Evolutionary conservation across 768 basidiomycete genomes (phyloP), one percentile per base, ranked within the genome.

Genomic region (Suillus tomentosus): DNA sequence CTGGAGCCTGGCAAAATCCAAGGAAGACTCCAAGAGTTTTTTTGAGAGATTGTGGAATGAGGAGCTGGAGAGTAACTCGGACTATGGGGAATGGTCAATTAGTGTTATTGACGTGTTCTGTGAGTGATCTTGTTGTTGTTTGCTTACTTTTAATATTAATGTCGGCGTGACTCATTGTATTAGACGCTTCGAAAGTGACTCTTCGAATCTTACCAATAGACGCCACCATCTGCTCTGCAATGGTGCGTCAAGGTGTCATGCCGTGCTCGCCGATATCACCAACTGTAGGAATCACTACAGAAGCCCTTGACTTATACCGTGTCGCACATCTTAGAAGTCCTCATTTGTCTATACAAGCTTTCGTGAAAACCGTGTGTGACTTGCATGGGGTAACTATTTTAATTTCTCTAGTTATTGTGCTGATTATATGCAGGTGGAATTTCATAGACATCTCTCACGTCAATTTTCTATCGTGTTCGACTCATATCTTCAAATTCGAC

Each of bases 91-190:
- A n/a, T n/a, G n/a, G n/a, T n/a, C n/a, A n/a, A n/a, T n/a, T n/a
- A n/a, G n/a, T n/a, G n/a, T n/a, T n/a, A n/a, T n/a, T n/a, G n/a
- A n/a, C 9, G 5, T 51, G 1, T 62, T 62, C 39, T 31, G 60
- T 64, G 31, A 60, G 60, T 62, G n/a, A 15, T 51, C 22, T 36
- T 53, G 51, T 53, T 64, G 48, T 64, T 10, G 5, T 45, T 19
- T 45, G 43, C 43, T 45, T 45, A 45, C 43, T n/a, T n/a, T 45
- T 45, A 9, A 43, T 43, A 43, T 43, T 7, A 3, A 45, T 45
- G 8, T 19, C 0, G 9, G 43, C 43, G 10, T 45, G 43, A 11
- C 10, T 47, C 45, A n/a, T 47, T 47, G n/a, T 24, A 36, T 36
- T 36, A 59, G 39, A 15, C 3, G 17, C 43, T 59, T 37, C 15